Base-by-base conservation (phyloP, 371 early-diverging fungal species). In the Mucor sp. region DNA sequence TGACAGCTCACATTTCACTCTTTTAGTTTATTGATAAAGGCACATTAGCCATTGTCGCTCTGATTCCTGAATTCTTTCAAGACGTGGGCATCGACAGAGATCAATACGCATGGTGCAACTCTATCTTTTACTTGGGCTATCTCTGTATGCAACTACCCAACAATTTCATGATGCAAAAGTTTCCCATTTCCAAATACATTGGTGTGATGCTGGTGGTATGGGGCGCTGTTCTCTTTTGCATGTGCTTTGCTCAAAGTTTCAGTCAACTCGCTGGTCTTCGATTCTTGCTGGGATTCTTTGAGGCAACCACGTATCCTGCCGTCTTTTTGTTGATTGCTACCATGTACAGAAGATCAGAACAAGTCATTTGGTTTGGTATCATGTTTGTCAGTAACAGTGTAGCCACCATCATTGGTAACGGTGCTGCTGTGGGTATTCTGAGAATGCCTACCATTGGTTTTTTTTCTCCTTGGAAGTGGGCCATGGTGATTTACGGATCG, bases 231-330 rank as follows among this genome's bases (percentile, higher is more conserved):
- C 55, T 81, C 1, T 70, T 64, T 9, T 69, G 66, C 15, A 76
- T 69, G 33, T 48, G 75, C 1, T 56, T 58, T 1, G 61, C 69
- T 11, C 67, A 66, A 0, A 68, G 74, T 44, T 81, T 81, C 68
- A 1, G 60, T 23, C 65, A 74, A 23, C 67, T 81, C n/a, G 77
- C 77, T 33, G 75, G 62, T 9, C 65, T 74, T 14, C 71, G 77
- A 0, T 70, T 78, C 19, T 44, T 81, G 17, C 66, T 81, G 6
- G 81, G 81, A 0, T 74, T 81, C 25, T 78, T 75, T 50, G 75
- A 81, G 30, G 74, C 76, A 6, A 62, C 64, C 2, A 74, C 77
- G 0, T 78, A 81, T 25, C 79, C 79, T 6, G 58, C 62, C 8
- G 70, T 81, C 15, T 77, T 81, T 33, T 61, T 81, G 30, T 50